These are phyloP conservation scores for Cudoniella acicularis DNA, from an alignment of 495 filamentous ascomycete species.

Conservation along the genomic window DNA sequence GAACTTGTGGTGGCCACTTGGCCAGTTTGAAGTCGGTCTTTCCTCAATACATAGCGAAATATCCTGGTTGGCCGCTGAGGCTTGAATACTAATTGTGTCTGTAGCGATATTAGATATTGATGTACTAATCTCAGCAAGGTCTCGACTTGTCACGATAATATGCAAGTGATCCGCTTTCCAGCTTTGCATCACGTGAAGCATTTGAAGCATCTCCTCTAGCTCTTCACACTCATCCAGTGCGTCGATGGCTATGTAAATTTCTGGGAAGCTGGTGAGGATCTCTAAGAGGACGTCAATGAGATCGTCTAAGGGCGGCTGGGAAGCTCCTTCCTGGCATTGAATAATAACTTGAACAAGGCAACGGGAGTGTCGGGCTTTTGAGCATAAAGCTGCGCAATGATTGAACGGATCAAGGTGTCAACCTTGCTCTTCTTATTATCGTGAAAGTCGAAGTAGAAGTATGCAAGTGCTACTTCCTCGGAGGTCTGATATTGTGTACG, in stretches of 20 bases:
- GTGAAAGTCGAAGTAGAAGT: neutral
- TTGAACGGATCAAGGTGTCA: neutral
- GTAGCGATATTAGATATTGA: too few species aligned
- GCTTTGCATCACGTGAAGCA: neutral
- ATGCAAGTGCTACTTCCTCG: neutral
- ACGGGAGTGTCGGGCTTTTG: too few species aligned
- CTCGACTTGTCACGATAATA: neutral
- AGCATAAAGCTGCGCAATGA: neutral
- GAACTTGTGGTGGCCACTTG: neutral
- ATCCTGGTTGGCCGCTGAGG: too few species aligned
- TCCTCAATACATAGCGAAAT: too few species aligned
- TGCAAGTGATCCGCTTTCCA: neutral
- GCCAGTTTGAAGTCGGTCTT: too few species aligned
- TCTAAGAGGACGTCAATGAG: too few species aligned
- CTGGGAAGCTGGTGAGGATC: neutral
- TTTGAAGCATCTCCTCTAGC: neutral
- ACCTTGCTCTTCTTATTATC: neutral
- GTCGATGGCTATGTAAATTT: neutral
- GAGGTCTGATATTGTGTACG: neutral
- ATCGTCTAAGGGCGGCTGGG: too few species aligned
- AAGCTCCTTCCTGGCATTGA: too few species aligned
- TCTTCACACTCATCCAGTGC: neutral
- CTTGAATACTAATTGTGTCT: too few species aligned
- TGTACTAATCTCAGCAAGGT: too few species aligned
- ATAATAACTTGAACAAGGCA: too few species aligned